Evolutionary conservation across 345 rosid genomes (phyloP).

Genomic region (Salix caprea): DNA sequence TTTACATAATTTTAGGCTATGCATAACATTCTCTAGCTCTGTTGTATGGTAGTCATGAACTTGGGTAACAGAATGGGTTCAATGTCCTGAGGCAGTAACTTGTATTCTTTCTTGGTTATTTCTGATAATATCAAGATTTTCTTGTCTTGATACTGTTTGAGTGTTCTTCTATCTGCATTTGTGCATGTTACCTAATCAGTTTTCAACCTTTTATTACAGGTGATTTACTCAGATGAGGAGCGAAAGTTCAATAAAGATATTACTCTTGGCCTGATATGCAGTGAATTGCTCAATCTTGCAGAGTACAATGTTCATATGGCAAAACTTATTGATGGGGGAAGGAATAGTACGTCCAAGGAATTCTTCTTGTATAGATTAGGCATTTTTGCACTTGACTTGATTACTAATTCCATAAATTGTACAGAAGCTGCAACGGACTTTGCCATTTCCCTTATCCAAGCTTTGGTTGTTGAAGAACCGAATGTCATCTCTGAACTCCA

Average conservation of each 20-base stretch:
- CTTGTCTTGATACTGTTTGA: background rate
- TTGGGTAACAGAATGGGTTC: background rate
- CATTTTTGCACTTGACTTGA: background rate
- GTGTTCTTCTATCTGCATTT: background rate
- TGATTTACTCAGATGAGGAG: slow-evolving; percentile 90
- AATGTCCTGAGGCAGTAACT: background rate
- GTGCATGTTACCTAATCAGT: background rate
- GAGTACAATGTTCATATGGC: slow-evolving; percentile 95
- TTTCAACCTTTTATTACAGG: slow-evolving; percentile 36
- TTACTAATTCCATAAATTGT: slow-evolving; percentile 17
- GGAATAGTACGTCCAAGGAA: slow-evolving; percentile 60
- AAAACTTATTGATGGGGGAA: slow-evolving; percentile 90
- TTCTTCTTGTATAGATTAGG: background rate
- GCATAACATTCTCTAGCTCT: background rate
- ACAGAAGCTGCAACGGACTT: slow-evolving; percentile 92
- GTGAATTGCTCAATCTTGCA: slow-evolving; percentile 85
- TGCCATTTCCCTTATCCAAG: slow-evolving; percentile 73
- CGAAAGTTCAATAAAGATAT: slow-evolving; percentile 90
- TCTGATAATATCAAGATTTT: background rate
- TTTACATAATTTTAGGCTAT: background rate
- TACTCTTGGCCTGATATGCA: slow-evolving; percentile 72
- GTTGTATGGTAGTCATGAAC: background rate
- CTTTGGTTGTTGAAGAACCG: slow-evolving; percentile 73
- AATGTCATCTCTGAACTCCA: slow-evolving; percentile 89
- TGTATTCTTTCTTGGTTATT: background rate